These are phyloP conservation scores for Aspergillus fijiensis DNA, from an alignment of 2,329 filamentous ascomycete genomes.

Conservation along the genomic window DNA sequence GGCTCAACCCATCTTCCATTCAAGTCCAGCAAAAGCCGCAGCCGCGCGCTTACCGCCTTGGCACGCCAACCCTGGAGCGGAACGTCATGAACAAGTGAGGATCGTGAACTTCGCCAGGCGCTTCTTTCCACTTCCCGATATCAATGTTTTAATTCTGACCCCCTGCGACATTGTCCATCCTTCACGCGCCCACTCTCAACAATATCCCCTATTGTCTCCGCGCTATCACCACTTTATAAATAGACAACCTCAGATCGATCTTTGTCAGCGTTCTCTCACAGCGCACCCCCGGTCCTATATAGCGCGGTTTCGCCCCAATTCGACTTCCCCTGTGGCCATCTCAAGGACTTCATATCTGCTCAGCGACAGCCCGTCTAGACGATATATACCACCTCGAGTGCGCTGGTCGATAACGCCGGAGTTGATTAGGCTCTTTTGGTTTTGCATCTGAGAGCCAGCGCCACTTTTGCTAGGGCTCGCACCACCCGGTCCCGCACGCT, in stretches of 20 bases:
- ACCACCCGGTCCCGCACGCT: conserved; percentile 11
- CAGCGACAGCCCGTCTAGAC: conserved; percentile 9
- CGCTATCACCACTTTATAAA: neutral
- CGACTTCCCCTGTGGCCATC: conserved; percentile 8
- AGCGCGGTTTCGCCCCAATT: conserved; percentile 7
- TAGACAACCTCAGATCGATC: neutral
- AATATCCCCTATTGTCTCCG: neutral
- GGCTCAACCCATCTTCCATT: conserved; percentile 8
- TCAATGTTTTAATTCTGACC: conserved; percentile 3
- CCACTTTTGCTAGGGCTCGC: neutral
- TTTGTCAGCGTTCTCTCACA: neutral
- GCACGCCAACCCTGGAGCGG: conserved; percentile 24
- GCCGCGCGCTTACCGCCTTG: conserved; percentile 35
- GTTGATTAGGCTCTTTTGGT: neutral
- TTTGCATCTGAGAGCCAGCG: conserved; percentile 4
- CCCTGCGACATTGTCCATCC: neutral
- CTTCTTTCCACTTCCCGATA: conserved; percentile 20
- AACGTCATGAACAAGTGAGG: conserved; percentile 31
- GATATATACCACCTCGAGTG: neutral
- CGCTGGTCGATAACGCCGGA: neutral
- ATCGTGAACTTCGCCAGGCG: conserved; percentile 13
- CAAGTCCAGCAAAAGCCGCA: conserved; percentile 16
- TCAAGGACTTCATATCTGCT: conserved; percentile 16
- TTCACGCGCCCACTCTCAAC: conserved; percentile 13
- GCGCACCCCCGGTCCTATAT: conserved; percentile 13